Evolutionary conservation across 2,329 filamentous ascomycete species (phyloP).

Genomic region (Aspergillus latus): DNA sequence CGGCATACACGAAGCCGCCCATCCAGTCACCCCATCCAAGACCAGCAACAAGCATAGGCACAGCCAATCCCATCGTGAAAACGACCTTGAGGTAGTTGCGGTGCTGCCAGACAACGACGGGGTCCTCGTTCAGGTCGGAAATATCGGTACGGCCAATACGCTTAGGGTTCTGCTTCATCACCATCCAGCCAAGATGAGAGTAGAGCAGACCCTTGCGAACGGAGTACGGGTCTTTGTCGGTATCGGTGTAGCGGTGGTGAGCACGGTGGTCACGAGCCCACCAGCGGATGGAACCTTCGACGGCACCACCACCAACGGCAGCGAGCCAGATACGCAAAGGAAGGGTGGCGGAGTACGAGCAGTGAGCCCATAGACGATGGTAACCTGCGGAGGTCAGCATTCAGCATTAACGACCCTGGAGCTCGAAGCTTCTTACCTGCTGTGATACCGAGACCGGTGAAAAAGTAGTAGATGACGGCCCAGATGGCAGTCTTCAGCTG

Average conservation of each 20-base stretch:
- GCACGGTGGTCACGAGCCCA: slow-evolving; percentile 85
- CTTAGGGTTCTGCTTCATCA: slow-evolving; percentile 92
- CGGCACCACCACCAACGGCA: slow-evolving; percentile 75
- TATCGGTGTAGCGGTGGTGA: slow-evolving; percentile 90
- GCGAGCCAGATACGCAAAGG: slow-evolving; percentile 81
- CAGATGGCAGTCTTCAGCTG: slow-evolving; percentile 70
- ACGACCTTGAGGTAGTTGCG: slow-evolving; percentile 80
- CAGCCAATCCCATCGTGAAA: slow-evolving; percentile 71
- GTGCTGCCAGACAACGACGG: slow-evolving; percentile 85
- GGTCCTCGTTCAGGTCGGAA: slow-evolving; percentile 81
- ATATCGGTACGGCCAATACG: slow-evolving; percentile 85
- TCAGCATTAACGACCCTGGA: background rate
- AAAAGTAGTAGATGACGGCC: slow-evolving; percentile 77
- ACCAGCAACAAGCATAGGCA: slow-evolving; percentile 74
- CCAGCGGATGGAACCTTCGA: slow-evolving; percentile 84
- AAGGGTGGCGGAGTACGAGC: slow-evolving; percentile 73
- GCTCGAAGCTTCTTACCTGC: slow-evolving; percentile 55
- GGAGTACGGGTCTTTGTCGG: slow-evolving; percentile 87
- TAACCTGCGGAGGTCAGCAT: slow-evolving; percentile 54
- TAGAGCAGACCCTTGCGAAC: slow-evolving; percentile 85
- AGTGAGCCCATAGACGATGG: slow-evolving; percentile 83
- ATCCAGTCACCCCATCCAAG: slow-evolving; percentile 77
- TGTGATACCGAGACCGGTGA: slow-evolving; percentile 76
- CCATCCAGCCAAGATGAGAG: slow-evolving; percentile 86
- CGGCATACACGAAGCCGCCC: slow-evolving; percentile 80